Conservation (phyloP, 495 filamentous ascomycete species). For the Penicillium cinerascens region DNA sequence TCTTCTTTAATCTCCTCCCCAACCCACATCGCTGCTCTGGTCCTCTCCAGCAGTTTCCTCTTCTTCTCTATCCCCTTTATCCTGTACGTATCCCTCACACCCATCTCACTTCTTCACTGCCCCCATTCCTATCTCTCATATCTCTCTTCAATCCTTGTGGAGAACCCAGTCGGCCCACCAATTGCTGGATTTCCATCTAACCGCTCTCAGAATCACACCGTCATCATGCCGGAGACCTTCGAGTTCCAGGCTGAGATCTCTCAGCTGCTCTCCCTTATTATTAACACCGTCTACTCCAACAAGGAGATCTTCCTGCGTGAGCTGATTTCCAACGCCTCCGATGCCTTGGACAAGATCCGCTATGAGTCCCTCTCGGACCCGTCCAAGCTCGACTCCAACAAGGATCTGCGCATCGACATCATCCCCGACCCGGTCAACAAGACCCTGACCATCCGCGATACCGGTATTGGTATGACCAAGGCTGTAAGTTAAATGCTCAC, state of each 20-base stretch:
- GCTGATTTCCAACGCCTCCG: constrained; percentile 94
- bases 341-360: constrained; percentile 99
- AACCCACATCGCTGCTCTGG: not conserved
- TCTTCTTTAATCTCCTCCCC: constrained; percentile 4
- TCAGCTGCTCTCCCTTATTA: constrained; percentile 98
- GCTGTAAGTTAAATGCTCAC: constrained; percentile 63
- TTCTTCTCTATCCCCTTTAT: constrained; percentile 5
- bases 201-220: constrained; percentile 16
- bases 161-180: constrained; percentile 1
- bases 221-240: constrained; percentile 89
- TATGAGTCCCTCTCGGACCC: constrained; percentile 97
- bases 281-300: constrained; percentile 99
- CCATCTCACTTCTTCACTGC: not conserved
- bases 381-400: constrained; percentile 91
- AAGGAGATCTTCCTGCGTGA: constrained; percentile 99
- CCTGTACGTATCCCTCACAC: not conserved
- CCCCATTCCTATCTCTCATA: not conserved
- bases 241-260: constrained; percentile 99
- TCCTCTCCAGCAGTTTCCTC: constrained; percentile 12
- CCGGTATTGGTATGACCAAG: constrained; percentile 99
- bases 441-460: constrained; percentile 94
- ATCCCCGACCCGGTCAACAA: constrained; percentile 94
- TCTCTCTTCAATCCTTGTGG: not conserved
- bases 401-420: constrained; percentile 97
- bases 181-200: not conserved